phyloP scores from a whole-genome alignment of 768 basidiomycete species.

The Lactarius quietus region DNA sequence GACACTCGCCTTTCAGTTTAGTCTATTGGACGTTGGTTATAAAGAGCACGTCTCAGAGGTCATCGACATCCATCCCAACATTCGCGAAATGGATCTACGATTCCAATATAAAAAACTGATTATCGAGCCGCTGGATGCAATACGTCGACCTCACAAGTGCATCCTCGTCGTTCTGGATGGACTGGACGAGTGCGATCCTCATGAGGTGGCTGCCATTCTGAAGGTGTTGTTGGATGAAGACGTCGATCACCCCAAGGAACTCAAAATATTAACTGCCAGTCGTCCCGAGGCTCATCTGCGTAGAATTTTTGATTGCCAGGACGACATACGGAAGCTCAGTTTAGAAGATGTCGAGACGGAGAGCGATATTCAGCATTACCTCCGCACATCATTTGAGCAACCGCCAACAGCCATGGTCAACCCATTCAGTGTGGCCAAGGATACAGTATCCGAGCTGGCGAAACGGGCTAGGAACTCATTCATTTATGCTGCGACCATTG shows the following conservation, averaged over 20 bases:
- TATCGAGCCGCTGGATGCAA: too few species aligned
- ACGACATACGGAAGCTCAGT: background rate
- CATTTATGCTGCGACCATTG: background rate
- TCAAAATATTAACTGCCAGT: background rate
- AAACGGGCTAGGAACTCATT: background rate
- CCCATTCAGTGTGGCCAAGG: background rate
- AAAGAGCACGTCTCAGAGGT: too few species aligned
- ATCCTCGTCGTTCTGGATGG: too few species aligned
- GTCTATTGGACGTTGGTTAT: too few species aligned
- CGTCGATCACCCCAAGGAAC: background rate
- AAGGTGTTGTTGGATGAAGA: too few species aligned
- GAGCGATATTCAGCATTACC: background rate
- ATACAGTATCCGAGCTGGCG: background rate
- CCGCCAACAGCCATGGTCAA: background rate
- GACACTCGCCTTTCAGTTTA: too few species aligned
- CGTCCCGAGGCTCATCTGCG: background rate
- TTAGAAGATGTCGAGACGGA: background rate
- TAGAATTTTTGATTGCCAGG: background rate
- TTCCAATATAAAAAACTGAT: too few species aligned
- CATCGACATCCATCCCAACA: too few species aligned
- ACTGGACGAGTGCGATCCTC: too few species aligned
- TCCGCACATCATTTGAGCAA: background rate
- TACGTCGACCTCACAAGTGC: too few species aligned
- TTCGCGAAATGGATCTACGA: too few species aligned
- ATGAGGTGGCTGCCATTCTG: too few species aligned